Evolutionary conservation across 139 green algal genomes (phyloP).

Genomic region (Volvox reticuliferus): DNA sequence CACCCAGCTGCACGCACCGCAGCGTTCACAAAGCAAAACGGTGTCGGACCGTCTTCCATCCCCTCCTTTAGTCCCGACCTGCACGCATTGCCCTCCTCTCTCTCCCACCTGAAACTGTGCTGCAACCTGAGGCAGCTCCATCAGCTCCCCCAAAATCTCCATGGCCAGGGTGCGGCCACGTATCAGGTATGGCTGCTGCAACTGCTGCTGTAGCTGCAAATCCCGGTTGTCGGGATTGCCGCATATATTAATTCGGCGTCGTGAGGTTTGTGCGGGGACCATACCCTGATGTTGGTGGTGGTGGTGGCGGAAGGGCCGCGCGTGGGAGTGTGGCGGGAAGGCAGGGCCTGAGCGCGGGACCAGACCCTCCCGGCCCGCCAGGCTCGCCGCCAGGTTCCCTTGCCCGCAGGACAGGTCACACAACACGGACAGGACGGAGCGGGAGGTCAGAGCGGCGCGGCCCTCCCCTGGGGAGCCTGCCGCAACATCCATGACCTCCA

Average conservation of each 20-base stretch:
- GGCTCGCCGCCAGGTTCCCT: conserved; percentile 4
- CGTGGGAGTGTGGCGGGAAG: background rate
- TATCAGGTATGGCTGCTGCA: background rate
- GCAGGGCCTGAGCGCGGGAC: too few relatives aligned
- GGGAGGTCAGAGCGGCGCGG: background rate
- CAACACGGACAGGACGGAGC: background rate
- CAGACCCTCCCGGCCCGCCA: background rate
- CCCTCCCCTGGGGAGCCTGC: background rate
- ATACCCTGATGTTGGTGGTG: background rate
- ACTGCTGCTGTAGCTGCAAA: background rate
- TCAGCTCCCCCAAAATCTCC: background rate
- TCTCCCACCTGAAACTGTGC: conserved; percentile 1
- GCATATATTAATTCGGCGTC: too few relatives aligned
- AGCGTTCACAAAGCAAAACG: background rate
- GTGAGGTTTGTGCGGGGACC: background rate
- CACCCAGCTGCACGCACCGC: background rate
- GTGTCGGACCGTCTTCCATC: background rate
- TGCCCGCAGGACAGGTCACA: background rate
- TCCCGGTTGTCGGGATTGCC: too few relatives aligned
- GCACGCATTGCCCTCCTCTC: background rate
- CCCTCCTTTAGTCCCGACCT: background rate
- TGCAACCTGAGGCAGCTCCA: background rate
- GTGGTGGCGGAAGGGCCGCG: background rate
- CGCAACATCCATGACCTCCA: conserved; percentile 37
- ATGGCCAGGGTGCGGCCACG: conserved; percentile 1